phyloP scores from a whole-genome alignment of 495 filamentous ascomycete species.

The Lophiotrema nucula region DNA sequence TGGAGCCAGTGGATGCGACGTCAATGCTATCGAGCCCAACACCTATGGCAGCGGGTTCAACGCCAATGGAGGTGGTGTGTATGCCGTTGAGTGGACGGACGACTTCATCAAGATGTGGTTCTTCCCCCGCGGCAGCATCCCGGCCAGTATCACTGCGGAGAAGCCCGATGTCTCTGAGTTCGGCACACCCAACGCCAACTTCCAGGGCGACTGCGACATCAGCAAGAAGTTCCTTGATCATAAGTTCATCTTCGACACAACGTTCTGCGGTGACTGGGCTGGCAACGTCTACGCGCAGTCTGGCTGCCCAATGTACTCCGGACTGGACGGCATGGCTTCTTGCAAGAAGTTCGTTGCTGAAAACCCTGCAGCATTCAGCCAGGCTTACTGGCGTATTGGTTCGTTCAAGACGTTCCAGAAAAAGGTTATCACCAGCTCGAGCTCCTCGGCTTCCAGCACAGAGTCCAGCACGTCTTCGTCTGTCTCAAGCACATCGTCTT shows the following conservation, averaged over 20 bases:
- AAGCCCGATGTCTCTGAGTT: slow-evolving; percentile 63
- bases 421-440: background rate
- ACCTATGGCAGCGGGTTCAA: slow-evolving; percentile 32
- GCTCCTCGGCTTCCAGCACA: slow-evolving; percentile 5
- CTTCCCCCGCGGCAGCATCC: slow-evolving; percentile 64
- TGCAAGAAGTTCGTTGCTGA: slow-evolving; percentile 39
- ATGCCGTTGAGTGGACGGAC: slow-evolving; percentile 75
- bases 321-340: slow-evolving; percentile 15
- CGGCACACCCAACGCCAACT: slow-evolving; percentile 66
- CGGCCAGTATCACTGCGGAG: slow-evolving; percentile 55
- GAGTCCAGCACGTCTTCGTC: slow-evolving; percentile 2
- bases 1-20: slow-evolving; percentile 20
- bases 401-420: slow-evolving; percentile 36
- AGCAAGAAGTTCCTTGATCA: slow-evolving; percentile 63
- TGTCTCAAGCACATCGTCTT: background rate
- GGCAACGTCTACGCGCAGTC: slow-evolving; percentile 47
- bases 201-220: slow-evolving; percentile 64
- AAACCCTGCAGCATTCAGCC: slow-evolving; percentile 38
- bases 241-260: slow-evolving; percentile 76
- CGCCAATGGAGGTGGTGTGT: slow-evolving; percentile 63
- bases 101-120: slow-evolving; percentile 72
- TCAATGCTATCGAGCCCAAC: slow-evolving; percentile 3
- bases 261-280: slow-evolving; percentile 90
- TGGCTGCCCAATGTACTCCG: slow-evolving; percentile 26
- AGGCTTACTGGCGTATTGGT: slow-evolving; percentile 41